Evolutionary conservation across 306 rosid genomes (phyloP), one percentile per base, ranked within the genome.

Genomic region (Glycine soja): DNA sequence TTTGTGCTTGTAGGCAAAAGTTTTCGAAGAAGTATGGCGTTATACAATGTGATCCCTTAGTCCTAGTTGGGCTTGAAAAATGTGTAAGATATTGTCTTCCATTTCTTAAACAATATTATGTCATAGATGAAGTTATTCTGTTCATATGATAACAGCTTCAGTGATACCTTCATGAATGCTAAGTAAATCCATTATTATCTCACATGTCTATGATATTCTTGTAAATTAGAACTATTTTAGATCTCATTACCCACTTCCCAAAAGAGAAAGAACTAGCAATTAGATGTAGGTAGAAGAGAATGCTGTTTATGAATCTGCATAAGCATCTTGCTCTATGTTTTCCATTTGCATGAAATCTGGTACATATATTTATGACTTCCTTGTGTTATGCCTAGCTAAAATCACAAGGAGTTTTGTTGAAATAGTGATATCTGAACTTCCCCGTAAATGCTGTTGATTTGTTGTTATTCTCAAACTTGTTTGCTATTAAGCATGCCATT

Each of bases 1-100:
- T 85, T 82, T 78, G 57, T 85, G 58, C 75, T 74, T 89, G 86
- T 61, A 93, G 98, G 92, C 91, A 81, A 80, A 93, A 84, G 78
- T 38, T 85, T 83, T 83, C 81, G 76, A 91, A 90, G 97, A 93
- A 82, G 45, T 91, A 89, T 75, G 98, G 97, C 18, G 89, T 93
- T 81, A 88, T 93, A 62, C 91, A 93, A 81, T 90, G 97, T 32
- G 92, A 93, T 75, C 93, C 98, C 82, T 74, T 85, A 79, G 86
- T 91, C 85, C 92, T 91, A 46, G 76, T 82, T 24, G 98, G 97
- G 83, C 89, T 93, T 84, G 97, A 93, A 76, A 87, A 83, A 85
- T 90, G 92, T 83, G 98, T 91, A 84, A 38, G 65, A 57, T 54
- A 54, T 71, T 57, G 58, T 38, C n/a, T 72, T 32, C 14, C 38